Evolutionary conservation across 768 basidiomycete species (phyloP).

Genomic region (Lentinula guzmanii): DNA sequence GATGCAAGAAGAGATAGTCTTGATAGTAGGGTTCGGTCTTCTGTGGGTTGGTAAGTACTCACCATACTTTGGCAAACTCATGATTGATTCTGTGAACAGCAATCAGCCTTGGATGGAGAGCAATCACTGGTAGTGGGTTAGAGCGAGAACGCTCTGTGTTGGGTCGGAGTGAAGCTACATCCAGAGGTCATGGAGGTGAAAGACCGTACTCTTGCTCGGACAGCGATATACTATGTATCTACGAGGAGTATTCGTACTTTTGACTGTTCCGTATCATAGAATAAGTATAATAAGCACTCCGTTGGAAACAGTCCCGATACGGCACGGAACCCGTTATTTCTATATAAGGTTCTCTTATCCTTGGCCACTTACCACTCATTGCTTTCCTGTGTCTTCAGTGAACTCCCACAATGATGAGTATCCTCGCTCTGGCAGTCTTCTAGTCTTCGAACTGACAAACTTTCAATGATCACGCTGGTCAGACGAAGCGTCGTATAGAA

Average conservation of each 20-base stretch:
- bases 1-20: slow-evolving; percentile 65
- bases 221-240: slow-evolving; percentile 61
- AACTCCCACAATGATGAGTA: slow-evolving; percentile 54
- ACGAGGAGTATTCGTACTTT: slow-evolving; percentile 62
- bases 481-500: slow-evolving; percentile 90
- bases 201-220: slow-evolving; percentile 50
- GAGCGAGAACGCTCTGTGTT: not conserved
- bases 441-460: not conserved
- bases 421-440: slow-evolving; percentile 14
- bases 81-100: not conserved
- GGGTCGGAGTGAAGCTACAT: slow-evolving; percentile 5
- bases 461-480: slow-evolving; percentile 52
- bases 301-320: not conserved
- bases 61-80: not conserved
- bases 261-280: not conserved
- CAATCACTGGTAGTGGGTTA: slow-evolving; percentile 1
- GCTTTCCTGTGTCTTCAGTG: slow-evolving; percentile 1
- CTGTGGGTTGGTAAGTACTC: slow-evolving; percentile 66
- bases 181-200: slow-evolving; percentile 15
- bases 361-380: slow-evolving; percentile 11
- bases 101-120: slow-evolving; percentile 3
- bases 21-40: slow-evolving; percentile 67
- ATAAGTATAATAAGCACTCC: not conserved
- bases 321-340: not conserved
- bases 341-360: slow-evolving; percentile 6